Base-by-base conservation (phyloP, 805 yeast species). In the Yamadazyma laniorum region DNA sequence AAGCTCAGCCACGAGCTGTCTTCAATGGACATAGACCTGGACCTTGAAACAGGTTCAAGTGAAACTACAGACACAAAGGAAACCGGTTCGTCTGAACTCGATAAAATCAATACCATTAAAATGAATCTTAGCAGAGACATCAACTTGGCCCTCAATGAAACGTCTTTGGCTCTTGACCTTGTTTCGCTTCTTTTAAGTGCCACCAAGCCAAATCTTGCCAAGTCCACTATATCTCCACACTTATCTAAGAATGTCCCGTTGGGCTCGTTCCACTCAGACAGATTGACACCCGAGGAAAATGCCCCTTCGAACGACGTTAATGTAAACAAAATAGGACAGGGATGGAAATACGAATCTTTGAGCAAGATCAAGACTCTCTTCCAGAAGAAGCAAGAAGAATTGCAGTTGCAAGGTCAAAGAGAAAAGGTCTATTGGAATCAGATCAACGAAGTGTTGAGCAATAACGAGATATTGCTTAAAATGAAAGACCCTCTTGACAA, bases 161-260 rank as follows among this genome's bases (percentile, higher is more conserved):
- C 95, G 0, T 89, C 96, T 0, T 61, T 93, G 26, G 82, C 95
- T 1, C 65, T 90, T 40, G 99, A 91, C 55, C 85, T 90, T 46
- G 82, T 91, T 1, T 87, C 96, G 1, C 68, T 91, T 43, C 65
- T 93, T 41, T 73, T 91, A 29, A 84, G 96, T 14, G 75, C 86
- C 8, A 78, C 79, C 8, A 74, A 93, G 45, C 96, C 96, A 1
- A 86, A 87, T 14, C 84, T 91, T 1, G 95, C 95, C 2, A 75
- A 84, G 23, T 72, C 89, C 2, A 87, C 97, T 1, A 86, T 91
- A 79, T 88, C 96, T 1, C 88, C 95, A 0, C 89, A 79, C 56
- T 64, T 89, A 45, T 77, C 80, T 49, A 82, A 84, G 50, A 77
- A 75, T 39, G 84, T 82, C 0, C 86, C 93, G 2, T 64, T 83